These are phyloP conservation scores for Calocybe indica DNA, from an alignment of 768 basidiomycete genomes.

Conservation along the genomic window DNA sequence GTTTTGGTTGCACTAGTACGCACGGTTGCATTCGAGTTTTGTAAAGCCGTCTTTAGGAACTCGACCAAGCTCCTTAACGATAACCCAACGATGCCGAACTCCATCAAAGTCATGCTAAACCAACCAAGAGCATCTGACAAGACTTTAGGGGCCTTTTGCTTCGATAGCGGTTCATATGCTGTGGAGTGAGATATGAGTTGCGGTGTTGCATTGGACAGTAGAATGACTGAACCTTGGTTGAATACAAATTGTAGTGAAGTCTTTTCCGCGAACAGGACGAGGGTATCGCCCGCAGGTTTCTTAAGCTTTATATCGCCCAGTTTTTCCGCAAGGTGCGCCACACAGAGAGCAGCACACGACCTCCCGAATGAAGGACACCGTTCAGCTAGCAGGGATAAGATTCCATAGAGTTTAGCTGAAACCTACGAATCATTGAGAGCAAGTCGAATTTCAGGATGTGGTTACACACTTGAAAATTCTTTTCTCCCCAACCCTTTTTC, in stretches of 20 bases:
- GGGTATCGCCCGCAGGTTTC: slow-evolving; percentile 88
- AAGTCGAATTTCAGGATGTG: background rate
- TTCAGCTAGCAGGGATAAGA: slow-evolving; percentile 69
- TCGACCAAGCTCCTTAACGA: slow-evolving; percentile 82
- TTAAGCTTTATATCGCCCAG: slow-evolving; percentile 95
- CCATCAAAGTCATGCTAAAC: slow-evolving; percentile 79
- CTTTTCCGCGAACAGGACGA: slow-evolving; percentile 83
- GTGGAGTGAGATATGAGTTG: slow-evolving; percentile 5
- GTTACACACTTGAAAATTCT: slow-evolving; percentile 85
- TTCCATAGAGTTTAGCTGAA: slow-evolving; percentile 80
- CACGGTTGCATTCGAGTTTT: slow-evolving; percentile 92
- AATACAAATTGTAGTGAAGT: slow-evolving; percentile 93
- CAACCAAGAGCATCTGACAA: slow-evolving; percentile 86
- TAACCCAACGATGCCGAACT: slow-evolving; percentile 89
- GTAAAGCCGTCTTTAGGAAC: slow-evolving; percentile 79
- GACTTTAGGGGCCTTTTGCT: slow-evolving; percentile 97
- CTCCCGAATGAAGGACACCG: slow-evolving; percentile 79
- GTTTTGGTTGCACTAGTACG: slow-evolving; percentile 92
- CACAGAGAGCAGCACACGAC: slow-evolving; percentile 75
- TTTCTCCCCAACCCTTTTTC: slow-evolving; percentile 97
- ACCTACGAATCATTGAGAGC: slow-evolving; percentile 47
- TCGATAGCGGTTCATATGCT: slow-evolving; percentile 92
- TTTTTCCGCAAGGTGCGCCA: slow-evolving; percentile 86
- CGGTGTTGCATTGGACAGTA: background rate
- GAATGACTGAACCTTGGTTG: slow-evolving; percentile 58